Base-by-base conservation (phyloP, 164 flowering plant genomes). In the Magnolia kwangsiensis region DNA sequence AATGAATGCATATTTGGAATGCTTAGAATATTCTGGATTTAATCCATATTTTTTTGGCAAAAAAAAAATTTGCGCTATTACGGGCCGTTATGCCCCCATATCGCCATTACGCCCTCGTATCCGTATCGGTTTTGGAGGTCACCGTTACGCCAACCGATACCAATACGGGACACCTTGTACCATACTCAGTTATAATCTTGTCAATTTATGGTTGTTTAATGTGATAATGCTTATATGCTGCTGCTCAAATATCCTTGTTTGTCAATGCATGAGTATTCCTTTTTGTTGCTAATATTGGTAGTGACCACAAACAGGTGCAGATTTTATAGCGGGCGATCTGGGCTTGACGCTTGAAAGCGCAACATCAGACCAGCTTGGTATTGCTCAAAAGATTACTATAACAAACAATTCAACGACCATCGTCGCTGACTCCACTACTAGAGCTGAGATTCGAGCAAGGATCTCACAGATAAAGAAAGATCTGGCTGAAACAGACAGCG, bases 321-420 rank as follows among this genome's bases (percentile, higher is more conserved):
- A 95, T 86, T 93, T 88, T 86, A 81, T 95, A 45, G 88, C 88
- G 74, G 92, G 92, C 67, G 98, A 95, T 68, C 80, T 95, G 81
- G 98, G 98, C 68, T 50, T 95, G 78, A 76, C 84, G 16, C 92
- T 95, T 64, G 87, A 80, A 50, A 82, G 76, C 81, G 88, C 85
- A 79, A 91, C 98, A 49, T 95, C 98, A 10, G 98, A 93, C 80
- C 98, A 93, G 84, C 97, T 95, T 81, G 98, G 98, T 45, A 77
- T 88, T 84, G 98, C 96, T 66, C 82, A 78, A 55, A 93, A 87
- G 86, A 87, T 93, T 18, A 89, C 86, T 50, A 86, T 93, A 82
- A 84, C 93, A 68, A 84, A 83, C 79, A 84, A 85, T 71, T 87
- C 91, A 75, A 95, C 98, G 64, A 92, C 98, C 20, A 88, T 93